phyloP scores from a whole-genome alignment of 2,329 filamentous ascomycete species.

The Cordyceps farinosa region DNA sequence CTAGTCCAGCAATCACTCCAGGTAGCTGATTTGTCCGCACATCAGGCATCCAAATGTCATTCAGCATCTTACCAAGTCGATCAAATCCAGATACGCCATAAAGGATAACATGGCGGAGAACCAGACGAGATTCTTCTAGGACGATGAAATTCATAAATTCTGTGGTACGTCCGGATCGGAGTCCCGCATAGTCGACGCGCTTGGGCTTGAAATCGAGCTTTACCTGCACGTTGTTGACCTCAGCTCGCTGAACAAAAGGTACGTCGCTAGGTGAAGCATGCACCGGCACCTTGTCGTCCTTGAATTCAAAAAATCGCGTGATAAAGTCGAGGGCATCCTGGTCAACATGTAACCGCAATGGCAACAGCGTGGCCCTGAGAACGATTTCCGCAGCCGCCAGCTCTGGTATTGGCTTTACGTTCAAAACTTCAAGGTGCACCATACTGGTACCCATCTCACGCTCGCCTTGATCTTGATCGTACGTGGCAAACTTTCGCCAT shows the following conservation, averaged over 20 bases:
- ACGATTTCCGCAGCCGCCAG: conserved; percentile 88
- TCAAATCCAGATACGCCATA: conserved; percentile 92
- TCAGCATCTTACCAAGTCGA: conserved; percentile 80
- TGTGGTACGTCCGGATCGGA: conserved; percentile 88
- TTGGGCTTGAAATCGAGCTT: conserved; percentile 96
- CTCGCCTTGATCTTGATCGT: conserved; percentile 81
- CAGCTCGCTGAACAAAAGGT: conserved; percentile 85
- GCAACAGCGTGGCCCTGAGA: conserved; percentile 72
- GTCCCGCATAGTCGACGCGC: conserved; percentile 88
- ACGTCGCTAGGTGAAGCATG: conserved; percentile 63
- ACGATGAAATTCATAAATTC: conserved; percentile 99
- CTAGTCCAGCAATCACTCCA: conserved; percentile 81
- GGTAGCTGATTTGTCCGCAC: conserved; percentile 86
- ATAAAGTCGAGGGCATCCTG: conserved; percentile 97
- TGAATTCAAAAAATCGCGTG: conserved; percentile 96
- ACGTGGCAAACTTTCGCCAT: conserved; percentile 97
- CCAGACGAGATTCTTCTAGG: conserved; percentile 82
- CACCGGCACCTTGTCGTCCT: conserved; percentile 63
- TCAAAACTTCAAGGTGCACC: conserved; percentile 84
- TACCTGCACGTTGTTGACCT: conserved; percentile 78
- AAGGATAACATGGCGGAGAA: conserved; percentile 82
- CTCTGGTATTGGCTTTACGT: conserved; percentile 78
- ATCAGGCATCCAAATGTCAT: conserved; percentile 95
- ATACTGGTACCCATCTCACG: conserved; percentile 84
- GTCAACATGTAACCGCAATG: conserved; percentile 88